phyloP scores from a whole-genome alignment of 192 early-diverging fungal species.

The Helicostylum pulchrum region DNA sequence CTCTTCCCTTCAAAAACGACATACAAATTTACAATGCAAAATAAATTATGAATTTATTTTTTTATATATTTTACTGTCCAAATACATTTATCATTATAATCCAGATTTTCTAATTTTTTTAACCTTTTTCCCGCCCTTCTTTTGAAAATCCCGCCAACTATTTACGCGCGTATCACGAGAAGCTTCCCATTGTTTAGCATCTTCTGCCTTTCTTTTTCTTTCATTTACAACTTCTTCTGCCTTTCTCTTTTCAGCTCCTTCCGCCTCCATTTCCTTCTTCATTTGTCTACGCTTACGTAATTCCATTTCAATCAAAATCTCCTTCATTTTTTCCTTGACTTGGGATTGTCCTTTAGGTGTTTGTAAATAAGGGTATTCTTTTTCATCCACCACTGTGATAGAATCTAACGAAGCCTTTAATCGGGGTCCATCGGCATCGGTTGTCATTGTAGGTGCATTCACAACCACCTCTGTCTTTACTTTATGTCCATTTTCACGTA shows the following conservation, averaged over 20 bases:
- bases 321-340: constrained; percentile 50
- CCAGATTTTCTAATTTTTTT: constrained; percentile 43
- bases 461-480: constrained; percentile 21
- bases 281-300: constrained; percentile 45
- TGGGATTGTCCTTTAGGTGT: constrained; percentile 40
- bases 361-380: constrained; percentile 40
- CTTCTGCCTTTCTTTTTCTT: constrained; percentile 54
- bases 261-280: constrained; percentile 57
- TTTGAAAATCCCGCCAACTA: constrained; percentile 60
- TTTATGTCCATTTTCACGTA: constrained; percentile 32
- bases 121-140: constrained; percentile 48
- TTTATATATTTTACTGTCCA: too few relatives aligned
- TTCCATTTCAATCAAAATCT: constrained; percentile 51
- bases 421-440: constrained; percentile 32
- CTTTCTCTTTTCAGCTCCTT: constrained; percentile 41
- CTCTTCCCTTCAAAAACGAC: too few relatives aligned
- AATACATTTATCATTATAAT: too few relatives aligned
- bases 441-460: constrained; percentile 8
- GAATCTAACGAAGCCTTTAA: constrained; percentile 32
- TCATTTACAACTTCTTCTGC: constrained; percentile 50
- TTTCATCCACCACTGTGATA: constrained; percentile 12
- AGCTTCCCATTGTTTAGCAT: constrained; percentile 57
- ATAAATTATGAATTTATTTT: too few relatives aligned
- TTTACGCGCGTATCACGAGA: constrained; percentile 54
- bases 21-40: too few relatives aligned